Conservation (phyloP, 805 yeast genomes). For the Schizosaccharomyces octosporus region DNA sequence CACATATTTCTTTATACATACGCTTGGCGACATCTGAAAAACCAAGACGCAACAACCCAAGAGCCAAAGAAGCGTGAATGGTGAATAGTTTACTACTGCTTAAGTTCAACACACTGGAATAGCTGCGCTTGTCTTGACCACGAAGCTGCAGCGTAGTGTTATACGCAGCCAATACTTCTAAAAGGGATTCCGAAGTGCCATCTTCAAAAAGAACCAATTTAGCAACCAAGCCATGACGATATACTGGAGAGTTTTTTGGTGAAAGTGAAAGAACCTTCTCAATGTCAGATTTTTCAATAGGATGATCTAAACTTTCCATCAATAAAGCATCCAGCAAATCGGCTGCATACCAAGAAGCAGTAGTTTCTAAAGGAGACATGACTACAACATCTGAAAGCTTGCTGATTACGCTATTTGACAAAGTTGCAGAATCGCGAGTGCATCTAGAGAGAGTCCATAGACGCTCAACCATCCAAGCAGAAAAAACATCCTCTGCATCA, state of each 20-base stretch:
- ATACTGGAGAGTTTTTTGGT: slow-evolving; percentile 11
- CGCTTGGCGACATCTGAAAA: background rate
- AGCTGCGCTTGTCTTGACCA: background rate
- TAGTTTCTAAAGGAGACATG: background rate
- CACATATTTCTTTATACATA: background rate
- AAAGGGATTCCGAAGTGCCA: slow-evolving; percentile 5
- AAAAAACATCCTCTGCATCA: background rate
- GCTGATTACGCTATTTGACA: background rate
- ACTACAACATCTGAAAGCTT: background rate
- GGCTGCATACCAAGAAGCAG: background rate
- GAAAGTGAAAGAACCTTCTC: slow-evolving; percentile 5
- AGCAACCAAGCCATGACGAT: slow-evolving; percentile 11
- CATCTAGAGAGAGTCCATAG: background rate
- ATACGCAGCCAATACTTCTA: background rate
- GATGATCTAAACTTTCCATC: background rate
- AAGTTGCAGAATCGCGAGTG: background rate
- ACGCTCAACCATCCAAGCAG: background rate
- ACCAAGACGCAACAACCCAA: background rate
- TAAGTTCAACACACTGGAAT: background rate
- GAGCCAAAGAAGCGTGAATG: background rate
- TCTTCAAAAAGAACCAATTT: slow-evolving; percentile 11
- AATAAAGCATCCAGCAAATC: background rate
- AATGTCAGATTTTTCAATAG: background rate
- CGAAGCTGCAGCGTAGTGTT: background rate
- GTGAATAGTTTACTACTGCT: background rate